phyloP scores from a whole-genome alignment of 495 filamentous ascomycete genomes.

The Xylona heveae region DNA sequence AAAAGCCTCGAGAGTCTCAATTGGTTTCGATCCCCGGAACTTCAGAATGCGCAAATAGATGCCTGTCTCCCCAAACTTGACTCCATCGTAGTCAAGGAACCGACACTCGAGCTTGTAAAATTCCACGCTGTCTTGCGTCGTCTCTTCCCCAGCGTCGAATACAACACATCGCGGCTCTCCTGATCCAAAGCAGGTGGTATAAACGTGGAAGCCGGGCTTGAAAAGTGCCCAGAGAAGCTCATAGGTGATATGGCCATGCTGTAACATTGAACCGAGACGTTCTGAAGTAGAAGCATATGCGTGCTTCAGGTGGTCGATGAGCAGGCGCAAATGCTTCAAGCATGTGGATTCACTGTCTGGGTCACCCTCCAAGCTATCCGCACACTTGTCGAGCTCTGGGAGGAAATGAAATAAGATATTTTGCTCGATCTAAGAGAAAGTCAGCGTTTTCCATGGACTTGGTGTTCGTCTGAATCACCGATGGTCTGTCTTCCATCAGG shows the following conservation, averaged over 20 bases:
- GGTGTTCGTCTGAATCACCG: slow-evolving; percentile 4
- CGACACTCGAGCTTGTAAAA: slow-evolving; percentile 17
- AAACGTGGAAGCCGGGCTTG: slow-evolving; percentile 18
- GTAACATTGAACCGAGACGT: slow-evolving; percentile 17
- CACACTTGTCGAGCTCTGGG: slow-evolving; percentile 12
- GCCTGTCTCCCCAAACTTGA: slow-evolving; percentile 10
- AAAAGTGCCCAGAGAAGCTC: slow-evolving; percentile 26
- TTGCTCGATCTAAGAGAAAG: slow-evolving; percentile 12
- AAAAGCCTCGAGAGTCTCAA: slow-evolving; percentile 13
- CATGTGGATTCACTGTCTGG: slow-evolving; percentile 2
- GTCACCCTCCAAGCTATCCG: background rate
- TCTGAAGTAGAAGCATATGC: slow-evolving; percentile 16
- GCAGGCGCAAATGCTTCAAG: slow-evolving; percentile 16
- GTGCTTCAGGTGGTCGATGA: slow-evolving; percentile 19
- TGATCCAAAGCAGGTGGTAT: slow-evolving; percentile 18
- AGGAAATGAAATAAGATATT: slow-evolving; percentile 17
- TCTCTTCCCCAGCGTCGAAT: slow-evolving; percentile 12
- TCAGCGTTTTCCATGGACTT: background rate
- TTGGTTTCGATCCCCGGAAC: slow-evolving; percentile 13
- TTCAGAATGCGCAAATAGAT: slow-evolving; percentile 12
- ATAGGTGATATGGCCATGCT: slow-evolving; percentile 21
- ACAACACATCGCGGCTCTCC: slow-evolving; percentile 8
- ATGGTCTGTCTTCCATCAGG: slow-evolving; percentile 6
- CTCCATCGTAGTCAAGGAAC: slow-evolving; percentile 15
- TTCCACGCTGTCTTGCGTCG: slow-evolving; percentile 9